These are phyloP conservation scores for Marsdenia floribunda DNA, from an alignment of 257 asterid genomes.

Conservation along the genomic window DNA sequence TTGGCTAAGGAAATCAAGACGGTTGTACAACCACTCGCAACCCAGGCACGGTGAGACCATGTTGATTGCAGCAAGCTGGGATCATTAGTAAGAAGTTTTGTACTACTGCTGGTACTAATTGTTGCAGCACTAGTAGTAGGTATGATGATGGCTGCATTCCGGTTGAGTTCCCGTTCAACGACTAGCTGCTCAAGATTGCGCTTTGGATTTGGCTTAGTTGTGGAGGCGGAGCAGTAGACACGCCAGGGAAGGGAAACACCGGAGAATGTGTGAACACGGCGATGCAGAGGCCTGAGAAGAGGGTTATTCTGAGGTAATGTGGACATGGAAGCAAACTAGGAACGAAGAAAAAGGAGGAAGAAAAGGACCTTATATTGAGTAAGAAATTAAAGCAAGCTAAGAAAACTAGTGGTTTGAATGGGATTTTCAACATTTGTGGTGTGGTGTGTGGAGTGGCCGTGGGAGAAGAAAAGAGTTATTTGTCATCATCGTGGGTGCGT, in stretches of 20 bases:
- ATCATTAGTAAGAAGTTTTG: constrained; percentile 34
- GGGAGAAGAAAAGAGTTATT: neutral
- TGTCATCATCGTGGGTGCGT: neutral
- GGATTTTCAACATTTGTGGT: constrained; percentile 14
- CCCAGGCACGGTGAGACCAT: constrained; percentile 85
- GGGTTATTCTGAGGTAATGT: constrained; percentile 22
- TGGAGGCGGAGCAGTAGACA: constrained; percentile 25
- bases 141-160: neutral
- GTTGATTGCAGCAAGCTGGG: constrained; percentile 53
- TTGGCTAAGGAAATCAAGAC: constrained; percentile 56
- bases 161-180: constrained; percentile 5
- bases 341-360: neutral
- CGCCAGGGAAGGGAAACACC: constrained; percentile 6
- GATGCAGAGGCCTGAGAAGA: constrained; percentile 10
- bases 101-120: neutral
- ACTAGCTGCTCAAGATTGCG: neutral
- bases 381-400: neutral
- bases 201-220: constrained; percentile 16
- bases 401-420: constrained; percentile 8
- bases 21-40: constrained; percentile 65
- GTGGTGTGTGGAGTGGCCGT: constrained; percentile 13
- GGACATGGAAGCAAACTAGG: constrained; percentile 20
- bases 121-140: neutral
- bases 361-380: neutral
- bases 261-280: constrained; percentile 8